Base-by-base conservation (phyloP, 805 yeast species). In the Nakazawaea populi region DNA sequence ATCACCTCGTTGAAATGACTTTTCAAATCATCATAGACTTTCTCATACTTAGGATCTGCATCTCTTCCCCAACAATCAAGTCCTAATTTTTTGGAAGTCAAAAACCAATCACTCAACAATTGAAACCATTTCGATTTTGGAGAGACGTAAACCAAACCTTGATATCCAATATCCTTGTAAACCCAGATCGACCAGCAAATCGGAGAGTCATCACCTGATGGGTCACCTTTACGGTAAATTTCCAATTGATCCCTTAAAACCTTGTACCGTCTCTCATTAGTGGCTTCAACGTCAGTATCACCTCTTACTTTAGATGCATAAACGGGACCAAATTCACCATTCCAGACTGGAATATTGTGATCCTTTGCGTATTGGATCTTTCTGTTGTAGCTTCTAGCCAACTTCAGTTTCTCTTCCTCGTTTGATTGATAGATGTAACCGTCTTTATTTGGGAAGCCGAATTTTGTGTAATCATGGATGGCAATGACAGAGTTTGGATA, bases 281-380 rank as follows among this genome's bases (percentile, higher is more conserved):
- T 70, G 30, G 56, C 56, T 10, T 66, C 75, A 5, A 67, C 63
- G 49, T 73, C 63, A 1, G 52, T 47, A 56, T 74, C 77, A 24
- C 77, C 77, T 49, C 80, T 64, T 29, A 60, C 64, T 29, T 67
- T 60, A 10, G 75, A 65, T 14, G 76, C 72, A 57, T 74, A 74
- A 36, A 76, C 78, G 7, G 80, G 79, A 35, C 81, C 79, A 59
- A 76, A 74, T 60, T 76, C 77, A 32, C 80, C 80, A 58, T 75
- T 74, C 81, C 81, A 76, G 18, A 76, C 78, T 2, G 81, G 79
- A 8, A 75, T 77, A 11, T 68, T 58, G 52, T 65, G 57, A 37
- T 66, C 54, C 39, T 55, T 56, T 71, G 72, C 72, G 59, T 66
- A 73, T 54, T 73, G 73, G 53, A 75, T 59, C 58, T 76, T 76